These are phyloP conservation scores for Kodamaea suecica DNA, from an alignment of 1,139 yeast genomes.

Conservation along the genomic window DNA sequence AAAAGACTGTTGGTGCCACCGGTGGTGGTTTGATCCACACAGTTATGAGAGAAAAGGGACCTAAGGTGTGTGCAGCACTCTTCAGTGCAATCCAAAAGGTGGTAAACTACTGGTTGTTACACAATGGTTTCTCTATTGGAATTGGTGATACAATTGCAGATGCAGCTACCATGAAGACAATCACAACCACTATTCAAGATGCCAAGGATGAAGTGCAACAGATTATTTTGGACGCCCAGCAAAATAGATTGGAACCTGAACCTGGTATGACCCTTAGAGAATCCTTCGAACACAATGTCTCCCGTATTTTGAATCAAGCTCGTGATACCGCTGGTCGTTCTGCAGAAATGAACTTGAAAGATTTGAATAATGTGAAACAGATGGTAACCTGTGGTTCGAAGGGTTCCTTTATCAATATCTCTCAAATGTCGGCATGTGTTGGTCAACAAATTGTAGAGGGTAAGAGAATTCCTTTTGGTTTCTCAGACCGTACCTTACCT, in stretches of 20 bases:
- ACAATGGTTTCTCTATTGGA: conserved; percentile 97
- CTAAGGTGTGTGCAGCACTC: conserved; percentile 81
- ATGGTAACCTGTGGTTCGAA: conserved; percentile 99
- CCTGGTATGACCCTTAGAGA: conserved; percentile 99
- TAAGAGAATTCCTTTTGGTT: conserved; percentile 98
- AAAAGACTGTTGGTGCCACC: conserved; percentile 97
- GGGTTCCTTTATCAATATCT: conserved; percentile 97
- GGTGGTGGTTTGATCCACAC: conserved; percentile 98
- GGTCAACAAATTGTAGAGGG: conserved; percentile 99
- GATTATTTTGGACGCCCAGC: conserved; percentile 88
- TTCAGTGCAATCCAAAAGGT: conserved; percentile 94
- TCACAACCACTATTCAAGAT: conserved; percentile 86
- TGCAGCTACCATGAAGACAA: conserved; percentile 89
- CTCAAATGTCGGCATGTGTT: conserved; percentile 99
- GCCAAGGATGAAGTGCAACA: conserved; percentile 94
- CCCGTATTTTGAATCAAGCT: conserved; percentile 93
- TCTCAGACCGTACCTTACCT: conserved; percentile 92
- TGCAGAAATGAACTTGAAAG: conserved; percentile 94
- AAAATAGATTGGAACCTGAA: conserved; percentile 82
- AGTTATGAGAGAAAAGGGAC: conserved; percentile 96
- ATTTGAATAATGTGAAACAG: conserved; percentile 92
- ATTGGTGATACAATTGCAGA: conserved; percentile 99
- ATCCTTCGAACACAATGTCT: conserved; percentile 95
- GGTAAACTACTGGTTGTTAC: conserved; percentile 93
- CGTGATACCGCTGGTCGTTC: conserved; percentile 99